phyloP scores from a whole-genome alignment of 805 yeast species.

The Lachancea kluyveri region DNA sequence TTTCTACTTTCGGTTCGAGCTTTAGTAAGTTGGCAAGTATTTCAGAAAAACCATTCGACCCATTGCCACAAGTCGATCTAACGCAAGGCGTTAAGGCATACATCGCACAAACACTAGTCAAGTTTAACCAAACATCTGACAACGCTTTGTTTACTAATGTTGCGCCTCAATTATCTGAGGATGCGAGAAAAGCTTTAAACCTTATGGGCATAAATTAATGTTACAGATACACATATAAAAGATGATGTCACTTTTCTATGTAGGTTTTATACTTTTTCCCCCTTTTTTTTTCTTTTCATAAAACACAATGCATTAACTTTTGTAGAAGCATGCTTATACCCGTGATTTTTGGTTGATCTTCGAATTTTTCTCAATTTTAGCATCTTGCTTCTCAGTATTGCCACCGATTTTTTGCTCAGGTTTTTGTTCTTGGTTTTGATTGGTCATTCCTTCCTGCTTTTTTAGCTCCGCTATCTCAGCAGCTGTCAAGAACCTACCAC shows the following conservation, averaged over 20 bases:
- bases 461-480: slow-evolving; percentile 67
- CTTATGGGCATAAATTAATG: slow-evolving; percentile 5
- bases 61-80: slow-evolving; percentile 45
- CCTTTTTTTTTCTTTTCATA: too few species aligned
- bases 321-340: too few species aligned
- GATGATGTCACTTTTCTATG: too few species aligned
- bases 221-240: too few species aligned
- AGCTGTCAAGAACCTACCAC: slow-evolving; percentile 94
- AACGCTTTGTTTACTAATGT: slow-evolving; percentile 14
- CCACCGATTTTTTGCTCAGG: too few species aligned
- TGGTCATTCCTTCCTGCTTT: slow-evolving; percentile 21
- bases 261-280: too few species aligned
- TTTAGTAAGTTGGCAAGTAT: slow-evolving; percentile 70
- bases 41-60: slow-evolving; percentile 59
- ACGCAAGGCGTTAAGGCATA: slow-evolving; percentile 22
- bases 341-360: too few species aligned
- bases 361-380: too few species aligned
- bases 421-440: too few species aligned
- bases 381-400: too few species aligned
- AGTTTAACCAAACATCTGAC: slow-evolving; percentile 18
- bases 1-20: slow-evolving; percentile 78
- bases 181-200: slow-evolving; percentile 21
- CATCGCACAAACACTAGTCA: slow-evolving; percentile 17
- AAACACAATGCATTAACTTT: too few species aligned
- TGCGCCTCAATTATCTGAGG: slow-evolving; percentile 25